Percentiles rank a stretch among this genome's conserved stretches.
Evolutionary conservation across 805 yeast species (phyloP).

Genomic region (Danielozyma ontarioensis): DNA sequence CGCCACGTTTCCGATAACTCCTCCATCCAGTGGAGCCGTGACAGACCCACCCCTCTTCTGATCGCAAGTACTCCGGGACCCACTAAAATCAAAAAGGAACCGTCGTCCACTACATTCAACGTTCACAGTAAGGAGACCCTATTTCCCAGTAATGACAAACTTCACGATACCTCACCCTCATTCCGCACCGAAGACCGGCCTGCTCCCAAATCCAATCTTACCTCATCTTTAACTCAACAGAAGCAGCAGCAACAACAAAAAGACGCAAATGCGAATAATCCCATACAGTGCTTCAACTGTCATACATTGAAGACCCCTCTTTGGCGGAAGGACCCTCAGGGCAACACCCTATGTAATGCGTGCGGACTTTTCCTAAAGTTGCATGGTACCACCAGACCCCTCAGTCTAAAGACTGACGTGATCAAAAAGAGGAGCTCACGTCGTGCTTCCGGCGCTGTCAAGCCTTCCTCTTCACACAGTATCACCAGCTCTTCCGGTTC

Average conservation of each 20-base stretch:
- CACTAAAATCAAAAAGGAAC: slow-evolving; percentile 11
- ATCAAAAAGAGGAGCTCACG: slow-evolving; percentile 54
- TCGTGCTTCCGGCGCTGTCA: slow-evolving; percentile 9
- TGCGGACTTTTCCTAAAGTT: slow-evolving; percentile 58
- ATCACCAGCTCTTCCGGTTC: neutral
- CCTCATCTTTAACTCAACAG: slow-evolving; percentile 2
- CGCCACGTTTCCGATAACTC: slow-evolving; percentile 4
- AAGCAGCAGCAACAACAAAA: slow-evolving; percentile 2
- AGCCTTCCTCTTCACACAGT: slow-evolving; percentile 4
- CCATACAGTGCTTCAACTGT: slow-evolving; percentile 51
- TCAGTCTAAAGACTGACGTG: slow-evolving; percentile 52
- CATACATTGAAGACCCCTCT: slow-evolving; percentile 56
- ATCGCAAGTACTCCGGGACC: slow-evolving; percentile 3
- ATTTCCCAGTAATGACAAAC: slow-evolving; percentile 12
- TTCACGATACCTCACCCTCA: slow-evolving; percentile 1
- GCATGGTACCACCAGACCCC: slow-evolving; percentile 59
- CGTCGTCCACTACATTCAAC: slow-evolving; percentile 8
- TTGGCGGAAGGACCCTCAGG: slow-evolving; percentile 57
- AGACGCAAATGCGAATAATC: slow-evolving; percentile 3
- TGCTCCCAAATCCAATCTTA: neutral
- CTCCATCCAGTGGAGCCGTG: slow-evolving; percentile 1
- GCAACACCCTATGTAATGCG: slow-evolving; percentile 59
- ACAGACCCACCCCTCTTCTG: slow-evolving; percentile 1
- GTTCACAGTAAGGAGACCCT: slow-evolving; percentile 5
- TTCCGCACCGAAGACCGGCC: slow-evolving; percentile 1